These are phyloP conservation scores for Bacidia gigantensis DNA, from an alignment of 495 filamentous ascomycete genomes.

Conservation along the genomic window DNA sequence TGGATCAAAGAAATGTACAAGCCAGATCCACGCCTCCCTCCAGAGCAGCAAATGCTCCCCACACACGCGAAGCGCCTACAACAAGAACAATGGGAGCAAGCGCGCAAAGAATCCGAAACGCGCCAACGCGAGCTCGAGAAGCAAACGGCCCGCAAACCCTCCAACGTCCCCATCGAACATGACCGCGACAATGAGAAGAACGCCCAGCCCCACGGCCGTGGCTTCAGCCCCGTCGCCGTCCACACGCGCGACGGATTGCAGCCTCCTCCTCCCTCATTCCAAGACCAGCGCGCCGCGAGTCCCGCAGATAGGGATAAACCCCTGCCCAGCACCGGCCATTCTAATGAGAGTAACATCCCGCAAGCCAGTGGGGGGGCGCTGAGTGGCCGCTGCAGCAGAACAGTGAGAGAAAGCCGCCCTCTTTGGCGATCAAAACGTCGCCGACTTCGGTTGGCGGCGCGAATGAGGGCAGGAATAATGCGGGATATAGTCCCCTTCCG, in stretches of 20 bases:
- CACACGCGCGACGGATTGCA: slow-evolving; percentile 12
- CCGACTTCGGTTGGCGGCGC: background rate
- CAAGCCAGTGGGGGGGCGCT: background rate
- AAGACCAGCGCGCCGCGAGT: background rate
- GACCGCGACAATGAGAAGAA: background rate
- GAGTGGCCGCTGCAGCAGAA: background rate
- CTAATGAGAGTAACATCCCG: background rate
- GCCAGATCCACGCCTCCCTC: slow-evolving; percentile 85
- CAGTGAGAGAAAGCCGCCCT: slow-evolving; percentile 19
- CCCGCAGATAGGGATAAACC: slow-evolving; percentile 4
- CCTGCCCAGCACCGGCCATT: slow-evolving; percentile 6
- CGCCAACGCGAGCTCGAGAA: background rate
- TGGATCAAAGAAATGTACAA: slow-evolving; percentile 94
- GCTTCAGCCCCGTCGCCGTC: slow-evolving; percentile 11
- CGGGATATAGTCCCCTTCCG: slow-evolving; percentile 39
- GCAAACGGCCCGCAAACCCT: background rate
- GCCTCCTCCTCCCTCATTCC: background rate
- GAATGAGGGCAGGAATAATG: slow-evolving; percentile 4
- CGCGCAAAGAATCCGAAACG: slow-evolving; percentile 11
- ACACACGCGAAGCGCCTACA: slow-evolving; percentile 84
- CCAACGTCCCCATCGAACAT: background rate
- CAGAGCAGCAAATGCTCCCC: slow-evolving; percentile 87
- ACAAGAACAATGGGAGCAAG: slow-evolving; percentile 89
- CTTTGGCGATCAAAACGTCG: slow-evolving; percentile 14
- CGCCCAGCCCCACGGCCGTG: slow-evolving; percentile 1